phyloP scores from a whole-genome alignment of 2,329 filamentous ascomycete species.

The Pseudogymnoascus sp. region DNA sequence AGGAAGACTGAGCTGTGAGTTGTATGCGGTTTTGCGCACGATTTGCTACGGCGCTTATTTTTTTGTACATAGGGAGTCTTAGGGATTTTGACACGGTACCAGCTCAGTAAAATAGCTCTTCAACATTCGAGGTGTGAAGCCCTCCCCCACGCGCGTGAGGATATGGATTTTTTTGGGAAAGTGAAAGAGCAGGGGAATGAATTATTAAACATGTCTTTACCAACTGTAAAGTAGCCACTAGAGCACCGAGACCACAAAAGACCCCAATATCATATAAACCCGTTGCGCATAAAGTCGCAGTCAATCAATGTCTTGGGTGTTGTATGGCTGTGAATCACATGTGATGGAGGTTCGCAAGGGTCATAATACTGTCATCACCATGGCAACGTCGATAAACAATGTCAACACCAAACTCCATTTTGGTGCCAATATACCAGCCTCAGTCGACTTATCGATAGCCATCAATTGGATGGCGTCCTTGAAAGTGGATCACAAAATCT shows the following conservation, averaged over 20 bases:
- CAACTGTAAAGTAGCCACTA: neutral
- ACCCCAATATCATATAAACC: neutral
- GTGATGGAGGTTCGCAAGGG: neutral
- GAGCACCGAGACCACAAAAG: neutral
- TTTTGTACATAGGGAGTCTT: constrained; percentile 6
- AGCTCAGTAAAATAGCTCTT: neutral
- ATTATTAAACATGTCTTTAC: neutral
- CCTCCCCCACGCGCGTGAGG: neutral
- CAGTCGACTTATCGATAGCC: neutral
- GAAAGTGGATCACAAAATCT: neutral
- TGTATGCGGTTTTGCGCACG: neutral
- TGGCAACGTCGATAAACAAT: constrained; percentile 1
- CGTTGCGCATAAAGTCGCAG: neutral
- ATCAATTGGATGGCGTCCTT: neutral
- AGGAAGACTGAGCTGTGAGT: constrained; percentile 9
- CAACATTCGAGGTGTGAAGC: neutral
- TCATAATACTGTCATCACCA: neutral
- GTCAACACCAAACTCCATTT: constrained; percentile 9
- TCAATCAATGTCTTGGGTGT: neutral
- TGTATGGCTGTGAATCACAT: neutral
- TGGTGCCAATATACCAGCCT: neutral
- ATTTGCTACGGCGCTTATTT: neutral
- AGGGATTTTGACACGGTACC: neutral
- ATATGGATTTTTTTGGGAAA: neutral
- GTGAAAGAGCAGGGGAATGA: neutral